A percentile compares a stretch with the other conserved stretches of the same genome.
phyloP scores from a whole-genome alignment of 2,329 filamentous ascomycete species.

The Fusarium brevicatenulatum region DNA sequence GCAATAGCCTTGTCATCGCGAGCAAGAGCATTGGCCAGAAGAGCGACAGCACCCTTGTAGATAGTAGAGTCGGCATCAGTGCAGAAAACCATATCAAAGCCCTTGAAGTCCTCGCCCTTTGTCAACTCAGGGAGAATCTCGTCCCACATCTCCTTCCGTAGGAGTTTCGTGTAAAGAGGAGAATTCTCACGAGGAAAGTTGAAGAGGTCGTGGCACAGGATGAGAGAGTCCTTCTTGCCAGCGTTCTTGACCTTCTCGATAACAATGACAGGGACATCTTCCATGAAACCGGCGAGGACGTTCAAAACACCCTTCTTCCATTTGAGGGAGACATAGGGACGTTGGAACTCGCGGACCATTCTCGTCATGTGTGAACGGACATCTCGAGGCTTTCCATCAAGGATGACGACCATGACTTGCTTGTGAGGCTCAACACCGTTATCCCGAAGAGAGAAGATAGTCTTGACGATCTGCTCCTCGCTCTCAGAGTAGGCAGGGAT shows the following conservation, averaged over 20 bases:
- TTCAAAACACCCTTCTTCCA: constrained; percentile 36
- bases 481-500: constrained; percentile 40
- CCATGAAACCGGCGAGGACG: constrained; percentile 33
- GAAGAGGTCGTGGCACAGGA: constrained; percentile 37
- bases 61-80: constrained; percentile 38
- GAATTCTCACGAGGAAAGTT: constrained; percentile 33
- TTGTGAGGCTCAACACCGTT: constrained; percentile 37
- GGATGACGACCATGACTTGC: constrained; percentile 37
- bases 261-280: constrained; percentile 36
- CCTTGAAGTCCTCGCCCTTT: constrained; percentile 17
- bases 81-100: constrained; percentile 39
- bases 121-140: constrained; percentile 29
- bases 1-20: constrained; percentile 35
- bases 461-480: constrained; percentile 41
- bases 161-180: constrained; percentile 30
- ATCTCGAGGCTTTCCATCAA: constrained; percentile 35
- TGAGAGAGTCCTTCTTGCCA: constrained; percentile 37
- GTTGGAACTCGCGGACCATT: constrained; percentile 25
- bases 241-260: constrained; percentile 40
- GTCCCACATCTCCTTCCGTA: constrained; percentile 34
- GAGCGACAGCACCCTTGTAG: constrained; percentile 32
- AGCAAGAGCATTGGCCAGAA: constrained; percentile 25
- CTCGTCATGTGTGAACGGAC: constrained; percentile 34
- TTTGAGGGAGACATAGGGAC: constrained; percentile 32
- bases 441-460: constrained; percentile 34